Percentiles rank a stretch among this genome's conserved stretches.
Evolutionary conservation across 352 stramenopile genomes (phyloP).

Genomic region (Phytophthora quininea): DNA sequence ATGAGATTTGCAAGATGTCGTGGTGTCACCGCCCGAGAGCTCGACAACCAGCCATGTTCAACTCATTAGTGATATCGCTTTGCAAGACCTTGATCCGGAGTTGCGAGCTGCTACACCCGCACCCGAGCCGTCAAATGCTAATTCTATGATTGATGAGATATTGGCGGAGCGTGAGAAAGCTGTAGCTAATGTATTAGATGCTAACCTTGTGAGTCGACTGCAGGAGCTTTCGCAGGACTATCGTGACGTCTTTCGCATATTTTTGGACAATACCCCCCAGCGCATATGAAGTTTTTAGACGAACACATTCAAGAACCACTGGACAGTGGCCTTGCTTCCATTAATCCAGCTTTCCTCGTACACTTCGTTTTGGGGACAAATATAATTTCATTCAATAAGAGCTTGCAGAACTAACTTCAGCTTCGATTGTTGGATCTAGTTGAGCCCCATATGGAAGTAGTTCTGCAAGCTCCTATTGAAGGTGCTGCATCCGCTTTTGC

Average conservation of each 20-base stretch:
- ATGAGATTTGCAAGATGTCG: constrained; percentile 16
- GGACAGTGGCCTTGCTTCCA: neutral
- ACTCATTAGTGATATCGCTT: neutral
- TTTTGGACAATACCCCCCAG: constrained; percentile 5
- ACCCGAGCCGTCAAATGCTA: neutral
- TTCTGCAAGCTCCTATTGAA: no score
- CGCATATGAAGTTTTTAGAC: constrained; percentile 4
- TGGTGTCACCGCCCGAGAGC: neutral
- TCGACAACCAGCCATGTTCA: neutral
- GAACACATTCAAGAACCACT: neutral
- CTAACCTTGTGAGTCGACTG: no score
- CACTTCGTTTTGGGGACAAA: no score
- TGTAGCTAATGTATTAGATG: no score
- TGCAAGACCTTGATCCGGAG: neutral
- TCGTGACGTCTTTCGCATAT: constrained; percentile 2
- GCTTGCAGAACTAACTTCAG: no score
- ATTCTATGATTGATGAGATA: neutral
- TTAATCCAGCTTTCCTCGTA: no score
- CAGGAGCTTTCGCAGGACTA: no score
- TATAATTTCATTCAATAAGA: no score
- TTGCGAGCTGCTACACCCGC: constrained; percentile 2
- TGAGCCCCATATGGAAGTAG: no score
- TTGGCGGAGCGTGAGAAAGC: neutral
- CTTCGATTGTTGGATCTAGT: no score
- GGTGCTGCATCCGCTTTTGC: no score